Evolutionary conservation across 176 grass and related monocot species (phyloP).

Genomic region (Hsuehochloa calcarea): DNA sequence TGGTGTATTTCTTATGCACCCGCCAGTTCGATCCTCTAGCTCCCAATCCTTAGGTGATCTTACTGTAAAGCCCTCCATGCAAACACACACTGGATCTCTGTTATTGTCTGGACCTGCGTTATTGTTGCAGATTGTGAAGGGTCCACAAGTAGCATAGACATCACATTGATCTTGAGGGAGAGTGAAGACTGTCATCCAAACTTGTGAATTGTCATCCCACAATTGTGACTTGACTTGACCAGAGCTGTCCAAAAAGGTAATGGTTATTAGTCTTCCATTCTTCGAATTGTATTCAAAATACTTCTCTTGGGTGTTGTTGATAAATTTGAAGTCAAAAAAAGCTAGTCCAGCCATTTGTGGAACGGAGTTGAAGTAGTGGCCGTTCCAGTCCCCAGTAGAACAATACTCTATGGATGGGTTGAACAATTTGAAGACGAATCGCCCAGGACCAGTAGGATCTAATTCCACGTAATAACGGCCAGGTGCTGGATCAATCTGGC

Average conservation of each 20-base stretch:
- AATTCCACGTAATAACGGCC: constrained; percentile 38
- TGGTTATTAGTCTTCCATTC: background rate
- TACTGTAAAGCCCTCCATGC: constrained; percentile 44
- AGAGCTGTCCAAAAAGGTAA: constrained; percentile 20
- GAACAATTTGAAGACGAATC: constrained; percentile 29
- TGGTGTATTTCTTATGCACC: constrained; percentile 46
- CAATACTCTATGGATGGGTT: constrained; percentile 34
- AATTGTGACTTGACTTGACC: constrained; percentile 18
- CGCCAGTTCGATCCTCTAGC: constrained; percentile 27
- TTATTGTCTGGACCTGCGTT: no score
- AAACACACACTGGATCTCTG: constrained; percentile 13
- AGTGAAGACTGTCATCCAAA: constrained; percentile 24
- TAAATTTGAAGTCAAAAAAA: constrained; percentile 9
- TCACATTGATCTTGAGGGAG: constrained; percentile 33
- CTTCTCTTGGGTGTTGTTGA: constrained; percentile 14
- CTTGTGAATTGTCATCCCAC: constrained; percentile 29
- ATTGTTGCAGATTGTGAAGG: constrained; percentile 49
- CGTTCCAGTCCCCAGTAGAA: constrained; percentile 48
- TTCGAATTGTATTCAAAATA: constrained; percentile 16
- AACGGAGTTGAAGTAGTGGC: constrained; percentile 35
- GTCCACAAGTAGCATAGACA: constrained; percentile 46
- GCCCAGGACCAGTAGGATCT: constrained; percentile 21
- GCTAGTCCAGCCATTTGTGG: constrained; percentile 20
- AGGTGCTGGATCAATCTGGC: constrained; percentile 35
- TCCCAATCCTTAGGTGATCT: constrained; percentile 37